Evolutionary conservation across 2,329 filamentous ascomycete genomes (phyloP), one percentile per base, ranked within the genome.

Genomic region (Fragosphaeria purpurea): DNA sequence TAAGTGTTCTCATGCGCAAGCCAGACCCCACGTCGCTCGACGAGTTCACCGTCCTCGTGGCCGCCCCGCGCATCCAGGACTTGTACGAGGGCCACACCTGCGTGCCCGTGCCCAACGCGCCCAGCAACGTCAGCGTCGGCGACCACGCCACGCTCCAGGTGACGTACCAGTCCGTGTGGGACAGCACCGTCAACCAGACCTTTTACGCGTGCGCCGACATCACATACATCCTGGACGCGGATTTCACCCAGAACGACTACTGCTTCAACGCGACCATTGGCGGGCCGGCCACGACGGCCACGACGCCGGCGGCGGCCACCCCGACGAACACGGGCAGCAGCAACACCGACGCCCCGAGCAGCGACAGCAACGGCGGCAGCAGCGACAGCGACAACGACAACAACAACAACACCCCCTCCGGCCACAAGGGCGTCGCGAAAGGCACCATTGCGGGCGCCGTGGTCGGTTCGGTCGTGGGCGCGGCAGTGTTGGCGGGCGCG

Each of bases 161-260:
- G 6, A 58, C 62, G 47, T 67, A 66, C 53, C 62, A 62, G 60
- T 61, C 64, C 0, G 41, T 61, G 58, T 52, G 46, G 44, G 56
- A 54, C 12, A 58, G 54, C 12, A 52, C 43, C 3, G 34, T 6
- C 32, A 58, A 57, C 30, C 61, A 67, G 53, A 62, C 64, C 1
- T 67, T 66, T 58, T 68, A 62, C 44, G 62, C 64, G 13, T 68
- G 65, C 47, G 65, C 65, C 41, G 65, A 68, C 54, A 60, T 68
- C 44, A 63, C 32, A 7, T 50, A 54, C 44, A 46, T 52, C 8
- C 32, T 43, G 5, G 44, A 45, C 22, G 49, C 59, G 40, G 55
- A 61, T 43, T 65, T 67, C 50, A 57, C 54, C 4, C 46, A 57
- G 12, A 56, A 57, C 44, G 58, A 63, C 31, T 64, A 63, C 38